Evolutionary conservation across 2,329 filamentous ascomycete species (phyloP).

Genomic region (Metarhizium humberi): DNA sequence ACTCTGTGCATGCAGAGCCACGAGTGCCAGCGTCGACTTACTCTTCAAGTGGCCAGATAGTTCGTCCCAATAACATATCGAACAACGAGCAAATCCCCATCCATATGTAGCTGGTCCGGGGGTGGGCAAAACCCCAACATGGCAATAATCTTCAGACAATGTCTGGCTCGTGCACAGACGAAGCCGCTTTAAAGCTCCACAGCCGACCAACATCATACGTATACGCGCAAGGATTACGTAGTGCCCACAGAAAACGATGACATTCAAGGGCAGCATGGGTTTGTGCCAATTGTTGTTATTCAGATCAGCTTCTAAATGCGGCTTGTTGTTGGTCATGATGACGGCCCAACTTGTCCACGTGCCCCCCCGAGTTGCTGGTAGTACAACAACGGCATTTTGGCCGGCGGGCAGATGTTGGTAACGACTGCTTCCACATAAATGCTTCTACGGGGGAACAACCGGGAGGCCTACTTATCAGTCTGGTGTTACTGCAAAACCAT

Average conservation of each 20-base stretch:
- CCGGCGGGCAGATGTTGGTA: background rate
- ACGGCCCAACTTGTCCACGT: background rate
- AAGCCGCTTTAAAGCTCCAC: background rate
- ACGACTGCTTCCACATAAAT: background rate
- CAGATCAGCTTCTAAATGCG: background rate
- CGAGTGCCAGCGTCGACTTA: background rate
- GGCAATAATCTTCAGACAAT: background rate
- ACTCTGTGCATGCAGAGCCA: background rate
- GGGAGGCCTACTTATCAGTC: background rate
- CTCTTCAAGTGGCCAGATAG: background rate
- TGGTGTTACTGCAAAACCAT: background rate
- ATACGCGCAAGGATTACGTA: background rate
- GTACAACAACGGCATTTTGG: background rate
- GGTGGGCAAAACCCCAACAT: background rate
- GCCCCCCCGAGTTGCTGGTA: background rate
- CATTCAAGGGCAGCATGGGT: background rate
- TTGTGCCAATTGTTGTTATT: background rate
- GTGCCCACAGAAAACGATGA: background rate
- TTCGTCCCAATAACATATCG: background rate
- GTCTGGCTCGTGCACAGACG: conserved; percentile 1
- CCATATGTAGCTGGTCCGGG: background rate
- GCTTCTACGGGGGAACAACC: background rate
- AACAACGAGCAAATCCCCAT: background rate
- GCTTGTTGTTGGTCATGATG: background rate
- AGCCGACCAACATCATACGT: background rate